Evolutionary conservation across 768 basidiomycete genomes (phyloP), one percentile per base, ranked within the genome.

Genomic region (Auriscalpium orientale): DNA sequence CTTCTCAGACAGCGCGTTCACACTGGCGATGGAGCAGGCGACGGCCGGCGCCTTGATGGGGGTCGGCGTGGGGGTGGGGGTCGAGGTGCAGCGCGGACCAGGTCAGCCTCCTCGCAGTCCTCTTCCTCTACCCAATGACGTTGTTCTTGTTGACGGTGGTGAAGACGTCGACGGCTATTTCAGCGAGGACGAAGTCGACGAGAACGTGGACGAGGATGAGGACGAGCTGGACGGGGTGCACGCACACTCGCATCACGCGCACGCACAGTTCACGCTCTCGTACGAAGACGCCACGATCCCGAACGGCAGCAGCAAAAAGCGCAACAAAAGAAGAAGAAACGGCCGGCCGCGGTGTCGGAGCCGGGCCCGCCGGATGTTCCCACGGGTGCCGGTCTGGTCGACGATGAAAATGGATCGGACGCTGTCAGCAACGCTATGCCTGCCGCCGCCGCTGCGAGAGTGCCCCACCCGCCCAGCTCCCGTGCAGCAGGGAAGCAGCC

Each of bases 401-500:
- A 68, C 67, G 65, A 65, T 61, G 58, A 62, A 61, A 59, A 66
- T 65, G 38, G 68, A 71, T 61, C 67, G 11, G 51, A 28, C 37
- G 36, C 34, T n/a, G 33, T 43, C 51, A 52, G 37, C 37, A 43
- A 40, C 51, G 18, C 13, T 38, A 9, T 35, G 20, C 51, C 51
- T 18, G 38, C 33, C 51, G 38, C 36, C 49, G 49, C 63, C 40
- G 50, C 56, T 8, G 49, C 58, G 46, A 44, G 60, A 38, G 55
- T 50, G 21, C 46, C 56, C 66, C 79, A 80, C 34, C 80, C 78
- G 43, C 91, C 87, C 37, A 86, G 83, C 58, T 89, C 89, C 51
- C 81, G 92, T 15, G 91, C 91, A 21, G 89, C 89, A 61, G 92
- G 92, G 63, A 95, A 95, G 76, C 89, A 91, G 66, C 92, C 91